Base-by-base conservation (phyloP, 768 basidiomycete genomes). In the Collybia mongolica region DNA sequence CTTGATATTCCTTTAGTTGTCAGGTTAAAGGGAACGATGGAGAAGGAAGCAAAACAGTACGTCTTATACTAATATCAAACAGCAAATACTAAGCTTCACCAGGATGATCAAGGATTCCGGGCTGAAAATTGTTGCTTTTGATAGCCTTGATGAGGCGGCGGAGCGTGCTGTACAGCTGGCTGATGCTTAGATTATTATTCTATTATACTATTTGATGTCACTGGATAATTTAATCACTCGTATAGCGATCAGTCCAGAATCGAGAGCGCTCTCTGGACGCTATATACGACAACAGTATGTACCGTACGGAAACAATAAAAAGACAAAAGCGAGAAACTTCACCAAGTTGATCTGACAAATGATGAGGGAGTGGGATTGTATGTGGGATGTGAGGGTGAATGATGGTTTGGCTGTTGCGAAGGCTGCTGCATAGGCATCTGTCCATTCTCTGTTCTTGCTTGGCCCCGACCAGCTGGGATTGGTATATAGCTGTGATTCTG, bases 21-120 rank as follows among this genome's bases (percentile, higher is more conserved):
- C 36, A 81, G 97, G 55, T 75, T 99, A 56, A 97, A 99, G 72
- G 97, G 97, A 44, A 99, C 95, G 17, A 99, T 94, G 72, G 96
- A 98, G 69, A 74, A 73, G 29, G 96, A 98, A 69, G 96, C 97
- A 2, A 98, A 98, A 73, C 75, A 86, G 94, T 97, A 69, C 58
- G 90, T 78, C 19, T 6, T 8, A 11, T 32, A 20, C 41, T 48
- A 45, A 18, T 40, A 24, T 39, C 24, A 35, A 40, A 15, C n/a
- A 6, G 24, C 17, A 40, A 39, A n/a, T 56, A 52, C 46, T 53
- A 57, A 42, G 46, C 42, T n/a, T 54, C 32, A 39, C 2, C 57
- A 98, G 95, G 64, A 90, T 98, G 88, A 98, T 98, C 70, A 84
- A 75, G 63, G 82, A 92, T 39, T 95, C 92, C 28, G 94, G 94